Evolutionary conservation across 2,329 filamentous ascomycete species (phyloP).

Genomic region (Nannizziopsis arthrosporioides): DNA sequence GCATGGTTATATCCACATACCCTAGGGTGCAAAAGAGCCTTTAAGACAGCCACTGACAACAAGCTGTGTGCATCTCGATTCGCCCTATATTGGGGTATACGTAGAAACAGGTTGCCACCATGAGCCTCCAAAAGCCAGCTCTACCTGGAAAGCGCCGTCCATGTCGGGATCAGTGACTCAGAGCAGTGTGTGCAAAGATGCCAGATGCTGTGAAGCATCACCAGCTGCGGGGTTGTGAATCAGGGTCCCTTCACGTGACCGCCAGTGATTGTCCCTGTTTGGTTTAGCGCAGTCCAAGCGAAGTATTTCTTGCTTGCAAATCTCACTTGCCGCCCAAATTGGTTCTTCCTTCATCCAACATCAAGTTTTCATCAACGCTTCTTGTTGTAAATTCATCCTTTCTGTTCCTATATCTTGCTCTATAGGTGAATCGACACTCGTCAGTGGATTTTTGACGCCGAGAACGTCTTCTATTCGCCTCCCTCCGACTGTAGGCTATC

Average conservation of each 20-base stretch:
- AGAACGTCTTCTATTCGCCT: constrained; percentile 3
- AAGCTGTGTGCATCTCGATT: too few species aligned
- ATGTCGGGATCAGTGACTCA: too few species aligned
- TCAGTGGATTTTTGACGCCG: constrained; percentile 3
- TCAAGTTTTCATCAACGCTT: constrained; percentile 1
- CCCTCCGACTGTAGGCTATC: constrained; percentile 9
- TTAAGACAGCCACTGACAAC: too few species aligned
- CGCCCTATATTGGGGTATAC: too few species aligned
- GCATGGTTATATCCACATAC: too few species aligned
- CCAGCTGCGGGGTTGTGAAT: too few species aligned
- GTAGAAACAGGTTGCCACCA: too few species aligned
- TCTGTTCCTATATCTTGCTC: neutral
- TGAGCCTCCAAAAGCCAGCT: too few species aligned
- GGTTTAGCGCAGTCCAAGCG: constrained; percentile 9
- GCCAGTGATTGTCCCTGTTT: neutral
- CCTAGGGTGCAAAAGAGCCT: too few species aligned
- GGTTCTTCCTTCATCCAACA: constrained; percentile 11
- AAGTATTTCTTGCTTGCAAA: constrained; percentile 10
- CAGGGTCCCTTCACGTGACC: neutral
- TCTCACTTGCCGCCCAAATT: constrained; percentile 8
- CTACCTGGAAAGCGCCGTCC: too few species aligned
- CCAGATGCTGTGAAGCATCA: too few species aligned
- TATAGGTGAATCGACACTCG: constrained; percentile 1
- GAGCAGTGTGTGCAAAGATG: too few species aligned
- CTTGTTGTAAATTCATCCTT: constrained; percentile 10